phyloP scores from a whole-genome alignment of 352 stramenopile genomes.

The Blastocystis sp. region DNA sequence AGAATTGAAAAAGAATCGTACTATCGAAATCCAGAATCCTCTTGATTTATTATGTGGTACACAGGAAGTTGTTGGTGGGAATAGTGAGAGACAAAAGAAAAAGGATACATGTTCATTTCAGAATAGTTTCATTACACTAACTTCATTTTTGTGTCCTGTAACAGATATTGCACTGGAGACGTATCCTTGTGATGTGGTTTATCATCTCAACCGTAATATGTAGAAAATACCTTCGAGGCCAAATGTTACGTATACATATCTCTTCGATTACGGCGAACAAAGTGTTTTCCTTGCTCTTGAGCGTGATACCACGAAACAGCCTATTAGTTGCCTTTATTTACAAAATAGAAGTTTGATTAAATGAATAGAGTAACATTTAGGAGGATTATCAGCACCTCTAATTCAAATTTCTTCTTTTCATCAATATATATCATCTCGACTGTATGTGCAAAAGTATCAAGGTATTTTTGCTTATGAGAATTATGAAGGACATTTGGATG shows the following conservation, averaged over 20 bases:
- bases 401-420: not conserved
- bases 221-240: not conserved
- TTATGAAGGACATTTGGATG: not conserved
- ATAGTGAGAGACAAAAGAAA: not conserved
- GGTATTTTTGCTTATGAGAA: not conserved
- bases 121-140: not conserved
- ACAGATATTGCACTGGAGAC: constrained; percentile 22
- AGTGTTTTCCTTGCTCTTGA: not conserved
- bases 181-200: not conserved
- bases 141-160: not conserved
- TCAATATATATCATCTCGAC: not conserved
- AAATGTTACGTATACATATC: not conserved
- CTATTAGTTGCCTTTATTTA: not conserved
- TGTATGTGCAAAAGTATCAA: not conserved
- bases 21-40: not conserved
- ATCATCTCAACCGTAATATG: not conserved
- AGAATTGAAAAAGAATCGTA: not conserved
- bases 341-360: not conserved
- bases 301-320: not conserved
- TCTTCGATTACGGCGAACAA: constrained; percentile 27
- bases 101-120: not conserved
- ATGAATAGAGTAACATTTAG: not conserved
- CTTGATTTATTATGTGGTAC: not conserved
- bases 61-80: not conserved
- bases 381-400: not conserved